Evolutionary conservation across 352 stramenopile genomes (phyloP).

Genomic region (Phytophthora hybrid): DNA sequence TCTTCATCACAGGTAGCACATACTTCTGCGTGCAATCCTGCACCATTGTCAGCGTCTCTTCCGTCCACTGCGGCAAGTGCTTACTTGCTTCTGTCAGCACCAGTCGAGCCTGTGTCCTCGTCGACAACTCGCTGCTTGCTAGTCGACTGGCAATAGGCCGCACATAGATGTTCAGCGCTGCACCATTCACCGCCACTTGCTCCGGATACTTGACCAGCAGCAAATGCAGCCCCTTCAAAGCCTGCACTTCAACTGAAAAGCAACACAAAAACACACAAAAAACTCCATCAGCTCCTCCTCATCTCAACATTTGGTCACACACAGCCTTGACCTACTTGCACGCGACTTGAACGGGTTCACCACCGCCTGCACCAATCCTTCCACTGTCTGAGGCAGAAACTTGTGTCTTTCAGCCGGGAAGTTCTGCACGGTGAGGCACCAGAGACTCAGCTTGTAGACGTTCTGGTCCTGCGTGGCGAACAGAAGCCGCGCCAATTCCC

Average conservation of each 20-base stretch:
- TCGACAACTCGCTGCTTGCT: slow-evolving; percentile 55
- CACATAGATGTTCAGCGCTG: slow-evolving; percentile 57
- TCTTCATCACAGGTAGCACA: slow-evolving; percentile 63
- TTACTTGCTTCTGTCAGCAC: slow-evolving; percentile 58
- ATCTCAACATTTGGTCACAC: background rate
- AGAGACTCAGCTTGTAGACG: slow-evolving; percentile 79
- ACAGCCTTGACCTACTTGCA: slow-evolving; percentile 48
- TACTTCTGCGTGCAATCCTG: slow-evolving; percentile 60
- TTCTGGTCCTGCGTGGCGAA: slow-evolving; percentile 61
- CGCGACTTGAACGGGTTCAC: slow-evolving; percentile 80
- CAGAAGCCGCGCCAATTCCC: slow-evolving; percentile 56
- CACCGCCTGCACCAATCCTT: slow-evolving; percentile 71
- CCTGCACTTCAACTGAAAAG: slow-evolving; percentile 64
- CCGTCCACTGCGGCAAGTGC: slow-evolving; percentile 44
- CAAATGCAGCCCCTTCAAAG: slow-evolving; percentile 65
- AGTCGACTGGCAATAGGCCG: slow-evolving; percentile 64
- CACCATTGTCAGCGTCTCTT: slow-evolving; percentile 39
- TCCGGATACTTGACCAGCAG: slow-evolving; percentile 62
- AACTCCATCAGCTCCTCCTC: background rate
- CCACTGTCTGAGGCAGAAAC: slow-evolving; percentile 60
- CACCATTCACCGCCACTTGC: slow-evolving; percentile 35
- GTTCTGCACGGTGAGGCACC: slow-evolving; percentile 72
- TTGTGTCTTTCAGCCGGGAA: slow-evolving; percentile 54
- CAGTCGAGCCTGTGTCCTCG: slow-evolving; percentile 53
- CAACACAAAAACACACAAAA: no score